Percentiles rank a stretch among this genome's conserved stretches.
phyloP scores from a whole-genome alignment of 2,329 filamentous ascomycete genomes.

The Davidsoniella virescens region DNA sequence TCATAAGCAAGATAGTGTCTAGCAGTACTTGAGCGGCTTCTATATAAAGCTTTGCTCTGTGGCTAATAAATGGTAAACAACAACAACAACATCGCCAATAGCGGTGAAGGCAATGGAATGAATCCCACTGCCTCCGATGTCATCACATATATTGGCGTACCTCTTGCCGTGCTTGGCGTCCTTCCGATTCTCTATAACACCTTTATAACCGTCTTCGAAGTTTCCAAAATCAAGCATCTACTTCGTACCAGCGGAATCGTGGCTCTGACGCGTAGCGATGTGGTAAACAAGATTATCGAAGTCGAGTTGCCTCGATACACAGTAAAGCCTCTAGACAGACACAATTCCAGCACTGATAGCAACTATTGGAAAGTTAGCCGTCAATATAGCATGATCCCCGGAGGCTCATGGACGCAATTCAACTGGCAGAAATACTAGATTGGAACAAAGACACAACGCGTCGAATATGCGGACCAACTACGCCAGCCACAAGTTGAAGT shows the following conservation, averaged over 20 bases:
- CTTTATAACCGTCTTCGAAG: constrained; percentile 39
- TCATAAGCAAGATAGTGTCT: background rate
- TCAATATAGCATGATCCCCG: constrained; percentile 36
- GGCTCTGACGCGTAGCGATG: constrained; percentile 30
- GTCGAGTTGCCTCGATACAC: constrained; percentile 49
- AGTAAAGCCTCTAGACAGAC: constrained; percentile 42
- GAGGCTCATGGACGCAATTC: constrained; percentile 48
- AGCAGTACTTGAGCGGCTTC: background rate
- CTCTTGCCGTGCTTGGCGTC: constrained; percentile 41
- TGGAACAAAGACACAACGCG: constrained; percentile 43
- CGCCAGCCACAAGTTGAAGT: constrained; percentile 37
- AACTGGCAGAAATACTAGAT: constrained; percentile 49
- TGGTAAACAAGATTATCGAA: constrained; percentile 50
- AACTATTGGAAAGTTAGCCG: constrained; percentile 42
- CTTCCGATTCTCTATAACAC: constrained; percentile 53
- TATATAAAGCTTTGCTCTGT: background rate
- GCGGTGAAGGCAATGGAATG: background rate
- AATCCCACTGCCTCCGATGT: constrained; percentile 25
- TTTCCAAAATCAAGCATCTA: constrained; percentile 42
- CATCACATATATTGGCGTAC: constrained; percentile 40
- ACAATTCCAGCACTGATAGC: constrained; percentile 25
- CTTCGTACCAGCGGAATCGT: no score
- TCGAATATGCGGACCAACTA: constrained; percentile 44
- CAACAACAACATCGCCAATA: background rate
- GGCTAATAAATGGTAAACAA: background rate